These are phyloP conservation scores for Simplicillium aogashimaense DNA, from an alignment of 2,329 filamentous ascomycete species.

Conservation along the genomic window DNA sequence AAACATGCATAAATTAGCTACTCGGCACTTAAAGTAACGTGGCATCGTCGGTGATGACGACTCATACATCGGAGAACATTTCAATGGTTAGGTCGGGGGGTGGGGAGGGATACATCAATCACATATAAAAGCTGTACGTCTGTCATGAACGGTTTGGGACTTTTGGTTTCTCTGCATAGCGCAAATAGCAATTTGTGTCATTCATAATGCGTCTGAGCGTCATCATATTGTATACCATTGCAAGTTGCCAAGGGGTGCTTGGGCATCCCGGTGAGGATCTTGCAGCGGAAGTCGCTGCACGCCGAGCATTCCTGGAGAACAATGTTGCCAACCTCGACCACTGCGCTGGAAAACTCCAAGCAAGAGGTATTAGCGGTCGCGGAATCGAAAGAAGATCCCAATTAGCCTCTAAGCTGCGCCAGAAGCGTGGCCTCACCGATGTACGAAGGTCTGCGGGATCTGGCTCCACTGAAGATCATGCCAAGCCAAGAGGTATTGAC, in stretches of 20 bases:
- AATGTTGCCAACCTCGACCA: conserved; percentile 28
- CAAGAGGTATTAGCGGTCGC: conserved; percentile 27
- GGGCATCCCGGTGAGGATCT: conserved; percentile 35
- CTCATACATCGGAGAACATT: too few species aligned
- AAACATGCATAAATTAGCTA: too few species aligned
- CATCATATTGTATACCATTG: too few species aligned
- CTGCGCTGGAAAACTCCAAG: conserved; percentile 29
- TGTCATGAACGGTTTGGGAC: too few species aligned
- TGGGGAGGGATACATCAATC: too few species aligned
- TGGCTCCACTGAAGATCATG: conserved; percentile 13
- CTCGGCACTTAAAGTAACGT: too few species aligned
- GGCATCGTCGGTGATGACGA: too few species aligned
- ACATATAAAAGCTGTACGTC: too few species aligned
- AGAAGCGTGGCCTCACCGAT: conserved; percentile 18
- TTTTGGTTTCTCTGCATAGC: too few species aligned
- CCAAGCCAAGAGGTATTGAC: conserved; percentile 1
- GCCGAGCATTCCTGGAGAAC: conserved; percentile 28
- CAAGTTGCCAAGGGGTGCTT: not conserved
- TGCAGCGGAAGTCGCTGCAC: conserved; percentile 31
- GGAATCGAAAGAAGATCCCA: conserved; percentile 29
- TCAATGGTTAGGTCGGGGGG: too few species aligned
- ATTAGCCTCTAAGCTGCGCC: conserved; percentile 25
- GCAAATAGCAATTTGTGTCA: too few species aligned
- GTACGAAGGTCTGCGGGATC: not conserved
- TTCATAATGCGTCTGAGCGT: too few species aligned